These are phyloP conservation scores for Closterium sp. DNA, from an alignment of 139 green algal genomes.

Conservation along the genomic window DNA sequence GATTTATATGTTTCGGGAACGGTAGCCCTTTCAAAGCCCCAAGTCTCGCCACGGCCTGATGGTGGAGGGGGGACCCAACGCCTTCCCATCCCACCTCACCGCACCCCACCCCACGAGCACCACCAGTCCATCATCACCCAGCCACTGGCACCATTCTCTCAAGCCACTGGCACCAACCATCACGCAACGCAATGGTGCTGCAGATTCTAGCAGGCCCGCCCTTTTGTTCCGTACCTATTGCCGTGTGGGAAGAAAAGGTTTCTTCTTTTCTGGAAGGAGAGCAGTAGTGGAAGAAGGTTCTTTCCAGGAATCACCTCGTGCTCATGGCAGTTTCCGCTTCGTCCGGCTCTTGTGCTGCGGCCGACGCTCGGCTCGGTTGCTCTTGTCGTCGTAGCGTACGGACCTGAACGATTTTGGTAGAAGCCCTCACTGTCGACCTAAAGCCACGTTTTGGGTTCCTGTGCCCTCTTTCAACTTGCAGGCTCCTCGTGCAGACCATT, in stretches of 20 bases:
- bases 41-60: too few species aligned
- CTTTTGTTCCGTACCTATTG: background rate
- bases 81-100: background rate
- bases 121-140: background rate
- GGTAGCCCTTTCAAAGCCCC: too few species aligned
- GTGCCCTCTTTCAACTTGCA: background rate
- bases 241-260: background rate
- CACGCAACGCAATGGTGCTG: too few species aligned
- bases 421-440: background rate
- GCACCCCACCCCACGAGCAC: background rate
- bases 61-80: too few species aligned
- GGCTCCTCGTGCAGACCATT: background rate
- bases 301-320: background rate
- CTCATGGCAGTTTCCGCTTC: background rate
- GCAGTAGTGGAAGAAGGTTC: background rate
- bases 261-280: background rate
- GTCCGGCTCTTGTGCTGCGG: background rate
- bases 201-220: background rate
- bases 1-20: too few species aligned
- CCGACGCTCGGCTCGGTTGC: background rate
- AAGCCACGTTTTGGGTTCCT: background rate
- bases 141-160: background rate
- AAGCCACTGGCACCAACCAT: too few species aligned
- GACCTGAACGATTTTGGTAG: background rate
- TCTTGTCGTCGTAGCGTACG: background rate